Conservation (phyloP, 2,329 filamentous ascomycete genomes). For the Trichoderma polysporum region DNA sequence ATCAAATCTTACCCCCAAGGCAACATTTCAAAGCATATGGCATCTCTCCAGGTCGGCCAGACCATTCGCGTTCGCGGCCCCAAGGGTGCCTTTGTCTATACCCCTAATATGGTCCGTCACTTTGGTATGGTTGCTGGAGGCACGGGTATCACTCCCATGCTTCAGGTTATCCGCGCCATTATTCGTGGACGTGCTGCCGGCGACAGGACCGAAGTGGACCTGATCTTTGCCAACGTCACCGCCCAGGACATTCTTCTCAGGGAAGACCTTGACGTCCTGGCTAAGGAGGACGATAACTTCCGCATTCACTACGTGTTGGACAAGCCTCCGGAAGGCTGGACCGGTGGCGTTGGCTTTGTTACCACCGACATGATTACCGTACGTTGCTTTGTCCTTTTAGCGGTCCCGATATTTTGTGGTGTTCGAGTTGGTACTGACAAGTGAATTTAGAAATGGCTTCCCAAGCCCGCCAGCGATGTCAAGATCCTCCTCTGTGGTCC, state of each 20-base stretch:
- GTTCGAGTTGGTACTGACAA: constrained; percentile 24
- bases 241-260: constrained; percentile 87
- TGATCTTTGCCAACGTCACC: constrained; percentile 97
- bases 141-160: constrained; percentile 97
- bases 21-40: constrained; percentile 94
- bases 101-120: constrained; percentile 91
- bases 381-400: constrained; percentile 31
- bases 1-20: constrained; percentile 98
- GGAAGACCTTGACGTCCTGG: constrained; percentile 83
- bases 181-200: constrained; percentile 74
- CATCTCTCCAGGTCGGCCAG: constrained; percentile 77
- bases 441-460: constrained; percentile 66
- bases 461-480: constrained; percentile 79
- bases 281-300: constrained; percentile 75
- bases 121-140: constrained; percentile 98
- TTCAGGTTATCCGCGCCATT: constrained; percentile 91
- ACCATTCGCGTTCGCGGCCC: constrained; percentile 88
- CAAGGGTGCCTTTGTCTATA: constrained; percentile 98
- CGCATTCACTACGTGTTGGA: constrained; percentile 94
- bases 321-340: constrained; percentile 90
- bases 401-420: not conserved
- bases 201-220: constrained; percentile 84
- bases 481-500: constrained; percentile 95
- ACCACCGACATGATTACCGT: constrained; percentile 94
- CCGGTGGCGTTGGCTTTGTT: constrained; percentile 89